These are phyloP conservation scores for Plantago coronopus DNA, from an alignment of 305 asterid species.

Conservation along the genomic window DNA sequence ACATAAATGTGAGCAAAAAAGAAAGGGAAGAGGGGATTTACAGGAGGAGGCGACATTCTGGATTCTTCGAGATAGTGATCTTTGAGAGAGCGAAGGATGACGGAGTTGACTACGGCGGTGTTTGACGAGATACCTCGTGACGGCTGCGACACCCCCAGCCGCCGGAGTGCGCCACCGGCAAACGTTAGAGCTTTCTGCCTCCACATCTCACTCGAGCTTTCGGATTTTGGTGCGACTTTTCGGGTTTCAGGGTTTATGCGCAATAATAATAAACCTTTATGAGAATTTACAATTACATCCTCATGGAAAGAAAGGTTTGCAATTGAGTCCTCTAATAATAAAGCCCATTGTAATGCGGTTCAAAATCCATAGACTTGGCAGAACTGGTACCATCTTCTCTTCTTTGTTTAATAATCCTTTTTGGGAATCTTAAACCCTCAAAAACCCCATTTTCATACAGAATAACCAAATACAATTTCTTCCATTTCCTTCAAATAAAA, in stretches of 20 bases:
- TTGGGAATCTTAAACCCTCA: not conserved
- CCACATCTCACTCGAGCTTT: conserved; percentile 62
- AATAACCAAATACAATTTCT: too few relatives aligned
- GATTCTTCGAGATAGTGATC: conserved; percentile 79
- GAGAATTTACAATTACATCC: not conserved
- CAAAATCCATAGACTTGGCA: not conserved
- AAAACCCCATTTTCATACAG: conserved; percentile 5
- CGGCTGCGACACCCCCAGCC: conserved; percentile 20
- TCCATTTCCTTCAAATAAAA: too few relatives aligned
- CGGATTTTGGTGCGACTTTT: too few relatives aligned
- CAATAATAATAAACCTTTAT: too few relatives aligned
- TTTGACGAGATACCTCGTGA: conserved; percentile 37
- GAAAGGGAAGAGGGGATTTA: conserved; percentile 20
- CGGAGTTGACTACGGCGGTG: conserved; percentile 55
- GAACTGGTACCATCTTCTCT: not conserved
- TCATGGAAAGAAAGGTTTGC: too few relatives aligned
- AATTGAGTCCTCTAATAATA: not conserved
- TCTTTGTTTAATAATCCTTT: too few relatives aligned
- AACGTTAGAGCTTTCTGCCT: conserved; percentile 43
- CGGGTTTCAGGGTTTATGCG: too few relatives aligned
- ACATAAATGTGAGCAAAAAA: not conserved
- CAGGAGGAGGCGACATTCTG: conserved; percentile 92
- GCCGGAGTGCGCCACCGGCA: conserved; percentile 45
- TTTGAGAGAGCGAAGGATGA: conserved; percentile 83
- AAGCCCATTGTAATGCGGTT: not conserved